These are phyloP conservation scores for Pseudocercospora pini-densiflorae DNA, from an alignment of 2,329 filamentous ascomycete genomes.

Conservation along the genomic window DNA sequence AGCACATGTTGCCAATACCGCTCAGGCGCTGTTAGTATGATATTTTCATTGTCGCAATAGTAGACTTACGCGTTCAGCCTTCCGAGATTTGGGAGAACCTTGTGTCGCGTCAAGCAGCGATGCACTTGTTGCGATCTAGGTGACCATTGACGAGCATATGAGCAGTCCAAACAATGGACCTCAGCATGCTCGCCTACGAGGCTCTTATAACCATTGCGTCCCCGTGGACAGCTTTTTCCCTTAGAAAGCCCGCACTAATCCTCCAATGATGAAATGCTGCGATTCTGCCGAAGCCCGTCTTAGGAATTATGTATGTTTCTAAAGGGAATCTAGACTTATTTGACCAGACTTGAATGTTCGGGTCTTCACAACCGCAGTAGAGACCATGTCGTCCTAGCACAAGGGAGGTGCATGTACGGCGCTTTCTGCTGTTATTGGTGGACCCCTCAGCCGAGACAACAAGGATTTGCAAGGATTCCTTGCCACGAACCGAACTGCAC, in stretches of 20 bases:
- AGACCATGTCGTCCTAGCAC: slow-evolving; percentile 4
- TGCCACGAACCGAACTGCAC: neutral
- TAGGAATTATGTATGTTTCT: slow-evolving; percentile 2
- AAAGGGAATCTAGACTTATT: neutral
- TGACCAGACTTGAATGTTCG: neutral
- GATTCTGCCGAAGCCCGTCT: neutral
- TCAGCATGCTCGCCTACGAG: neutral
- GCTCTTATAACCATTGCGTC: neutral
- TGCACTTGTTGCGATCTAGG: neutral
- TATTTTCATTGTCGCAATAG: neutral
- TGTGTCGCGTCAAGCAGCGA: neutral
- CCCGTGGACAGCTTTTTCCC: neutral
- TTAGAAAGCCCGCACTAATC: neutral
- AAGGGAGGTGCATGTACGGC: neutral
- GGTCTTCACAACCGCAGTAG: neutral
- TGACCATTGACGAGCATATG: neutral
- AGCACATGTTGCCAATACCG: slow-evolving; percentile 22
- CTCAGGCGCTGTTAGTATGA: neutral
- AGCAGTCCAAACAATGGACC: neutral
- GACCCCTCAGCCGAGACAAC: neutral
- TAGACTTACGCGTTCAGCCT: neutral
- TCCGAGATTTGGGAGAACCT: neutral
- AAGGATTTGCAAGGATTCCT: neutral
- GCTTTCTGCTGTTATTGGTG: neutral
- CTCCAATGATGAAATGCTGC: neutral